Evolutionary conservation across 116 monocot genomes (phyloP).

Genomic region (Posidonia oceanica): DNA sequence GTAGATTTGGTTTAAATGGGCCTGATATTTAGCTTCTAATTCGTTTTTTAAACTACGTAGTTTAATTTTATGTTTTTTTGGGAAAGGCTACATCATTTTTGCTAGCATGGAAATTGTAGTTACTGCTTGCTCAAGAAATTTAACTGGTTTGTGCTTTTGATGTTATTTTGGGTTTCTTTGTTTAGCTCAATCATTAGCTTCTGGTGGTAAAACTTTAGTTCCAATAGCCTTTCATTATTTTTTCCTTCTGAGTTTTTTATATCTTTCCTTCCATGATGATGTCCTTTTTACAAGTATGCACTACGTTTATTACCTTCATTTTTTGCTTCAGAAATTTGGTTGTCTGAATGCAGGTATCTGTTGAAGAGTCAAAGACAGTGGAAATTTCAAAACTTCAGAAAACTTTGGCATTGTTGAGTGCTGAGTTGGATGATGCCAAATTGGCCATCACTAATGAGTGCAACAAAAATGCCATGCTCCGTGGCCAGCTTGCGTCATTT

Average conservation of each 20-base stretch:
- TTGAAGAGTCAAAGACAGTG: slow-evolving; percentile 52
- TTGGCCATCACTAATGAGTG: slow-evolving; percentile 25
- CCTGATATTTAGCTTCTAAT: no score
- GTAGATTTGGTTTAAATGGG: no score
- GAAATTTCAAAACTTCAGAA: slow-evolving; percentile 71
- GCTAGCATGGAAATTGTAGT: no score
- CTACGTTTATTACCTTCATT: neutral
- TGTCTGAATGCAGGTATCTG: slow-evolving; percentile 31
- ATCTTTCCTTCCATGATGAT: neutral
- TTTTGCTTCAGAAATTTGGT: neutral
- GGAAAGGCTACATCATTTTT: no score
- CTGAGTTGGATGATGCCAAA: slow-evolving; percentile 46
- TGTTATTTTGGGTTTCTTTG: no score
- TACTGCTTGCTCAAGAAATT: no score
- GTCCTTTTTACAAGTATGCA: neutral
- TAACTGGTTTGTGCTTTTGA: no score
- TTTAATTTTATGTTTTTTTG: no score
- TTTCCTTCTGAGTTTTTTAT: neutral
- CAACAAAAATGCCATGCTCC: slow-evolving; percentile 38
- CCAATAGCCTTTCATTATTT: no score
- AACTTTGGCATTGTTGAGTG: slow-evolving; percentile 30
- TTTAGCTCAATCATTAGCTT: no score
- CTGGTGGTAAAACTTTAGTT: no score
- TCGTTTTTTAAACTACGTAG: no score
- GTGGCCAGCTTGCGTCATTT: slow-evolving; percentile 34